Conservation (phyloP, 257 asterid genomes). For the Przewalskia tangutica region DNA sequence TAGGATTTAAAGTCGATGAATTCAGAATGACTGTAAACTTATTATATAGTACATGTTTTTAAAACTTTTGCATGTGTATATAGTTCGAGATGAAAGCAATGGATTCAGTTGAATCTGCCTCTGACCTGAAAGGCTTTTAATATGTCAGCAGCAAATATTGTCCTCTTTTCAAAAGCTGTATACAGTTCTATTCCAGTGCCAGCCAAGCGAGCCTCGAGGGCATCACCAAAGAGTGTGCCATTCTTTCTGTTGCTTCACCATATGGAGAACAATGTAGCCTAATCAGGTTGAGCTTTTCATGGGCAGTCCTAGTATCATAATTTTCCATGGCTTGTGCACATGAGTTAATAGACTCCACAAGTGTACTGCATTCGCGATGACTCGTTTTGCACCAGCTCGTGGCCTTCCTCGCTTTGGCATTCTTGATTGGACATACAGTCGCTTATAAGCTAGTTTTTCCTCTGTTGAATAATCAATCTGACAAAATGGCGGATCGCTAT, state of each 20-base stretch:
- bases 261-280: conserved; percentile 26
- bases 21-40: neutral
- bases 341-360: conserved; percentile 14
- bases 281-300: conserved; percentile 13
- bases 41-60: neutral
- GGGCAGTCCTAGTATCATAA: conserved; percentile 5
- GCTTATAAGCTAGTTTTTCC: neutral
- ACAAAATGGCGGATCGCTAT: neutral
- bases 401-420: conserved; percentile 30
- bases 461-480: neutral
- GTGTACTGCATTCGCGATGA: conserved; percentile 7
- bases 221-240: conserved; percentile 23
- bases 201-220: conserved; percentile 27
- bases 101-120: neutral
- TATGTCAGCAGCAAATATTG: conserved; percentile 12
- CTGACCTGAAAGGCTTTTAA: conserved; percentile 15
- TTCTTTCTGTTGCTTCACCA: conserved; percentile 28
- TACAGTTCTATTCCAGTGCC: conserved; percentile 22
- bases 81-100: neutral
- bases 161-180: neutral
- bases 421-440: neutral
- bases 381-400: neutral
- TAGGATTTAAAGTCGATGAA: neutral
- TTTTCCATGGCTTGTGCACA: conserved; percentile 24
- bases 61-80: neutral